Evolutionary conservation across 2,329 filamentous ascomycete genomes (phyloP).

Genomic region (Beauveria sp.): DNA sequence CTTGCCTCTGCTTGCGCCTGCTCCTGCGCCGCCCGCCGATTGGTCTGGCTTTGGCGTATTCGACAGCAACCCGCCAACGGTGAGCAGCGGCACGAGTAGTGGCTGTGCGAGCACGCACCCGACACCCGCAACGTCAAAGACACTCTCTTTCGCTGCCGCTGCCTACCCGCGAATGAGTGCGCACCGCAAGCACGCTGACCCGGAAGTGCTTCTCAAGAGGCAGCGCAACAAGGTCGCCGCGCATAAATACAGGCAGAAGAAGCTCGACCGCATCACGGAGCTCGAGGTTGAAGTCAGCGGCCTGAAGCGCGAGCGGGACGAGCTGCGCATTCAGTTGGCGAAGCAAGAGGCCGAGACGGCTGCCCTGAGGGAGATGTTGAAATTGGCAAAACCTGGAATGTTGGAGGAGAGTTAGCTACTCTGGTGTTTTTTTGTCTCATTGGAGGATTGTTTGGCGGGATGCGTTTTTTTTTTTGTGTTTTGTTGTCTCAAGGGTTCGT

Average conservation of each 20-base stretch:
- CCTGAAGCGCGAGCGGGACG: slow-evolving; percentile 48
- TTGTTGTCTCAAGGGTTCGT: neutral
- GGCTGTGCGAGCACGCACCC: neutral
- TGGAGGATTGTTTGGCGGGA: slow-evolving; percentile 2
- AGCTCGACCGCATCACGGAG: slow-evolving; percentile 49
- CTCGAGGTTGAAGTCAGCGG: slow-evolving; percentile 47
- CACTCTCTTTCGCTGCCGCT: neutral
- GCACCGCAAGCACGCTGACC: neutral
- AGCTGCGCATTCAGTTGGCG: slow-evolving; percentile 47
- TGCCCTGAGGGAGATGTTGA: slow-evolving; percentile 36
- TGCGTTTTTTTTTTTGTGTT: neutral
- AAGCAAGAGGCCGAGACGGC: slow-evolving; percentile 52
- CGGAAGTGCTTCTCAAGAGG: slow-evolving; percentile 36
- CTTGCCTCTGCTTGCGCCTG: neutral
- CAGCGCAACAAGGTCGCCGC: slow-evolving; percentile 56
- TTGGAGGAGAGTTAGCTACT: slow-evolving; percentile 4
- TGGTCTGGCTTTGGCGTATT: slow-evolving; percentile 9
- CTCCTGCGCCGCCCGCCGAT: neutral
- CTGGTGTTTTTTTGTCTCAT: neutral
- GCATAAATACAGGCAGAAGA: slow-evolving; percentile 55
- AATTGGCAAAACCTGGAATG: slow-evolving; percentile 3
- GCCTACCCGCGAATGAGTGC: neutral
- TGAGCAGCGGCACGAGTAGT: neutral
- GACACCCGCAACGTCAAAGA: neutral
- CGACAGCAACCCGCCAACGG: slow-evolving; percentile 1